These are phyloP conservation scores for Kwoniella shandongensis DNA, from an alignment of 768 basidiomycete genomes.

Conservation along the genomic window DNA sequence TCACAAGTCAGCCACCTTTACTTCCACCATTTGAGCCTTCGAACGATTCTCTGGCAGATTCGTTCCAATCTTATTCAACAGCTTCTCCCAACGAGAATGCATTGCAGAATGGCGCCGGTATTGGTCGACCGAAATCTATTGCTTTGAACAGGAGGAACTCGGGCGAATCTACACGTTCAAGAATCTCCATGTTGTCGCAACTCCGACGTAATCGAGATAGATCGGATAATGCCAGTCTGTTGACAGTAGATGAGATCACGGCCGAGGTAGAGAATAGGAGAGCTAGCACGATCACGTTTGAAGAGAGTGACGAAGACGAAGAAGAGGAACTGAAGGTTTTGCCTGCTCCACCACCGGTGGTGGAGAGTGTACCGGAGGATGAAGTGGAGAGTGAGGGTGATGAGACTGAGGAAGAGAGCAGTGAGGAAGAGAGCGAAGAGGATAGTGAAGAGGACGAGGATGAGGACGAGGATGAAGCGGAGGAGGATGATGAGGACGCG, in stretches of 20 bases:
- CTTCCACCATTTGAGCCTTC: slow-evolving; percentile 51
- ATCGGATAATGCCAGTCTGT: slow-evolving; percentile 82
- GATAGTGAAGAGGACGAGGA: slow-evolving; percentile 54
- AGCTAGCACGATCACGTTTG: slow-evolving; percentile 60
- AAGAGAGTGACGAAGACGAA: slow-evolving; percentile 67
- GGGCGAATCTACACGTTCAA: slow-evolving; percentile 54
- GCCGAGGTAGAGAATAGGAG: slow-evolving; percentile 75
- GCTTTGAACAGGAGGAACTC: slow-evolving; percentile 38
- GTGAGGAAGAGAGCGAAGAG: slow-evolving; percentile 28
- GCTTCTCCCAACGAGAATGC: too few relatives aligned
- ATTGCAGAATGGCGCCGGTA: too few relatives aligned
- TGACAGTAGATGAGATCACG: slow-evolving; percentile 97
- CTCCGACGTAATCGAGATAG: slow-evolving; percentile 59
- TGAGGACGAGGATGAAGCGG: slow-evolving; percentile 27
- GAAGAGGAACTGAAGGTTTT: slow-evolving; percentile 43
- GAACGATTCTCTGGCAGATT: slow-evolving; percentile 75
- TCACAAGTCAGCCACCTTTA: slow-evolving; percentile 41
- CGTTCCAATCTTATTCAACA: slow-evolving; percentile 56
- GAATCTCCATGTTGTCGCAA: slow-evolving; percentile 61
- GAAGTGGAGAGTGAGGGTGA: slow-evolving; percentile 32
- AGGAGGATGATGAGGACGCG: slow-evolving; percentile 35
- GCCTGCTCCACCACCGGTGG: slow-evolving; percentile 9
- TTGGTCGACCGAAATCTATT: slow-evolving; percentile 58
- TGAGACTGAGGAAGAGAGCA: slow-evolving; percentile 28
- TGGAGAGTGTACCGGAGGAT: slow-evolving; percentile 21